Conservation (phyloP, 2,329 filamentous ascomycete species). For the Trichophyton schoenleinii region DNA sequence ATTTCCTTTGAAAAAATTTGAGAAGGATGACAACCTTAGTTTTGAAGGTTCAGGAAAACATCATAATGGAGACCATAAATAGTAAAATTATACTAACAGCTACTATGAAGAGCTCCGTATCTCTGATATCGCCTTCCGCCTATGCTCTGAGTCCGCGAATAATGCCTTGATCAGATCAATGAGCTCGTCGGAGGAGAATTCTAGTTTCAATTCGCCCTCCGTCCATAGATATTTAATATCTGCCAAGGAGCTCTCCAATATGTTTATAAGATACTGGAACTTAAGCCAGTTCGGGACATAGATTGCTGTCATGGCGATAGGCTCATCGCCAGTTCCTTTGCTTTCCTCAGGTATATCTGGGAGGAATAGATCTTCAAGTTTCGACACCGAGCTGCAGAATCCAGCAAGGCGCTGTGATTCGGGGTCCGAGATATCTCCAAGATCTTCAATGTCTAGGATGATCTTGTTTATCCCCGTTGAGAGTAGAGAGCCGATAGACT, state of each 20-base stretch:
- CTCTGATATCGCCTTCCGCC: constrained; percentile 46
- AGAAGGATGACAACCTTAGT: no score
- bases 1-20: no score
- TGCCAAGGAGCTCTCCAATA: constrained; percentile 49
- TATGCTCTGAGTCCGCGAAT: constrained; percentile 50
- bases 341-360: constrained; percentile 28
- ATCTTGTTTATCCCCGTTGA: constrained; percentile 47
- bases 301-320: constrained; percentile 44
- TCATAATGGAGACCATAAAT: no score
- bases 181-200: constrained; percentile 50
- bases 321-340: constrained; percentile 17
- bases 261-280: constrained; percentile 52
- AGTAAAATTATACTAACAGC: neutral
- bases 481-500: constrained; percentile 48
- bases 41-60: no score
- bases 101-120: constrained; percentile 32
- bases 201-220: constrained; percentile 50
- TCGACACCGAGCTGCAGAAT: constrained; percentile 44
- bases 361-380: constrained; percentile 46
- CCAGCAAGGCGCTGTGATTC: constrained; percentile 47
- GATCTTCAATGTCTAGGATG: constrained; percentile 49
- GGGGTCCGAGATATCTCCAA: constrained; percentile 51
- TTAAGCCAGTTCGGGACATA: constrained; percentile 53
- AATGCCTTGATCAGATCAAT: constrained; percentile 51
- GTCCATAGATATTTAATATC: constrained; percentile 55